Evolutionary conservation across 1,139 yeast species (phyloP).

Genomic region (Wickerhamomyces sp.): DNA sequence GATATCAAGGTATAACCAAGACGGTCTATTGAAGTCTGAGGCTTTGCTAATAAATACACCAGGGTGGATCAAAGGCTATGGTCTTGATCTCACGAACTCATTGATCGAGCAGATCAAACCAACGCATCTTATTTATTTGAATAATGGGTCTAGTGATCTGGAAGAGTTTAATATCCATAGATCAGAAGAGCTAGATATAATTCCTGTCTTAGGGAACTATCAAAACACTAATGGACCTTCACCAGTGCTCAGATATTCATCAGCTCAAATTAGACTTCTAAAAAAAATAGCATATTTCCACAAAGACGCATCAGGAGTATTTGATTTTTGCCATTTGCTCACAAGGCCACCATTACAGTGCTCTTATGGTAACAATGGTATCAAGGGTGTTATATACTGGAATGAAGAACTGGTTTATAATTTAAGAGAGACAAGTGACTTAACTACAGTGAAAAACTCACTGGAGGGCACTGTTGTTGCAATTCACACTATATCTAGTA

Average conservation of each 20-base stretch:
- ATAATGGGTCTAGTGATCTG: constrained; percentile 26
- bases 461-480: constrained; percentile 56
- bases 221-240: constrained; percentile 22
- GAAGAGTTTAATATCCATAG: constrained; percentile 26
- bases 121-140: constrained; percentile 48
- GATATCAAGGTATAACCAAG: constrained; percentile 29
- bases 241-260: constrained; percentile 37
- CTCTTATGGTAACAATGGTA: constrained; percentile 36
- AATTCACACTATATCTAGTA: constrained; percentile 31
- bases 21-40: constrained; percentile 23
- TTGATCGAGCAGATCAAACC: constrained; percentile 49
- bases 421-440: constrained; percentile 31
- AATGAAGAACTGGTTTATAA: constrained; percentile 25
- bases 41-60: constrained; percentile 70
- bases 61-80: constrained; percentile 93
- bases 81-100: constrained; percentile 56
- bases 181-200: constrained; percentile 6
- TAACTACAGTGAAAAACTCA: constrained; percentile 20
- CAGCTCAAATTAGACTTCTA: constrained; percentile 50
- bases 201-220: constrained; percentile 23
- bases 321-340: constrained; percentile 51
- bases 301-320: constrained; percentile 27
- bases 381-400: constrained; percentile 26
- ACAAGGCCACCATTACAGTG: constrained; percentile 44
- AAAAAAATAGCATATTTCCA: constrained; percentile 55